Conservation (phyloP, 2,329 filamentous ascomycete genomes). For the Gremmenia infestans region DNA sequence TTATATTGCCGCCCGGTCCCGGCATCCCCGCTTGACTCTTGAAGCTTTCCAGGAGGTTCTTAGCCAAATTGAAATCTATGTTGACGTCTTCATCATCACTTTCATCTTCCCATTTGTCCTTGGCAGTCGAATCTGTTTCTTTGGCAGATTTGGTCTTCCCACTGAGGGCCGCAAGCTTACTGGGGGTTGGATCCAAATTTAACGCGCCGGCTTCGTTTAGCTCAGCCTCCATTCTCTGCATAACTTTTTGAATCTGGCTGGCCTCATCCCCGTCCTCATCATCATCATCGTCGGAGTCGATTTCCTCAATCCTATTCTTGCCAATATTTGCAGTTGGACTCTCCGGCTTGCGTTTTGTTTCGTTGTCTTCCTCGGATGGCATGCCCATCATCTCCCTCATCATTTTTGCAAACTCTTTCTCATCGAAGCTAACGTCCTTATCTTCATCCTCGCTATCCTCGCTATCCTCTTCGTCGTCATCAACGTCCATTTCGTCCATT, state of each 20-base stretch:
- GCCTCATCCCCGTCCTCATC: conserved; percentile 41
- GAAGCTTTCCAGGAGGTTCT: conserved; percentile 88
- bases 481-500: conserved; percentile 63
- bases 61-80: conserved; percentile 81
- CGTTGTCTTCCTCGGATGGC: conserved; percentile 31
- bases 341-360: conserved; percentile 1
- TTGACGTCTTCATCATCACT: conserved; percentile 60
- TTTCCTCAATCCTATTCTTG: conserved; percentile 19
- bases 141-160: conserved; percentile 16
- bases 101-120: conserved; percentile 37
- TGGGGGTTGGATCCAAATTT: conserved; percentile 41
- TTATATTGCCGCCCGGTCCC: conserved; percentile 81
- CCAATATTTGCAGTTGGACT: conserved; percentile 2
- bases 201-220: conserved; percentile 65
- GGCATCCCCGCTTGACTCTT: conserved; percentile 82
- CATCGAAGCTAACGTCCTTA: conserved; percentile 73
- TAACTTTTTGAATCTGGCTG: conserved; percentile 59
- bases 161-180: conserved; percentile 31
- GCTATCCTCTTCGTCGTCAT: conserved; percentile 46
- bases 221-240: conserved; percentile 68
- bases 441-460: conserved; percentile 61
- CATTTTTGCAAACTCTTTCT: conserved; percentile 77
- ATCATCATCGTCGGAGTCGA: conserved; percentile 34
- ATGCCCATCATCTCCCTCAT: conserved; percentile 91
- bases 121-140: conserved; percentile 12